Conservation (phyloP, 306 rosid genomes). For the Cicer yamashitae region DNA sequence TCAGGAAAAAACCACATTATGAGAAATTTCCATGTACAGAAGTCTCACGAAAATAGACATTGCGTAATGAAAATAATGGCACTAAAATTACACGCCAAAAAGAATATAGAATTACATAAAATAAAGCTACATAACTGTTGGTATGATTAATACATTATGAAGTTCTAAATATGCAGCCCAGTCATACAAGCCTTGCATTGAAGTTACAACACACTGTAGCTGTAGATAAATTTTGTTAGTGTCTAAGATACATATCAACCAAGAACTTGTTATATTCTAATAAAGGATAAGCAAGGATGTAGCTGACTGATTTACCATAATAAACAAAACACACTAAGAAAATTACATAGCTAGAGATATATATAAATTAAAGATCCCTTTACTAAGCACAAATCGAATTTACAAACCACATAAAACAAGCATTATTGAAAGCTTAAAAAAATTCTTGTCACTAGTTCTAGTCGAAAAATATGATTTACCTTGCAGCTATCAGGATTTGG, state of each 20-base stretch:
- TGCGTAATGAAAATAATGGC: constrained; percentile 4
- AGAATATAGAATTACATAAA: not conserved
- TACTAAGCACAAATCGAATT: constrained; percentile 21
- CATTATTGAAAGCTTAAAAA: constrained; percentile 10
- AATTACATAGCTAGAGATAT: not conserved
- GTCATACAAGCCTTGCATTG: not conserved
- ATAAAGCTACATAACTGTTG: not conserved
- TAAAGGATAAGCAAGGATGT: constrained; percentile 6
- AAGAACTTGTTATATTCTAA: constrained; percentile 2
- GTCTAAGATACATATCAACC: not conserved
- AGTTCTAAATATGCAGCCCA: not conserved
- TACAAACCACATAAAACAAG: constrained; percentile 8
- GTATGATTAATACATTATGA: not conserved
- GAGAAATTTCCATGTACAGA: not conserved
- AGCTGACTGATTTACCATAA: constrained; percentile 14
- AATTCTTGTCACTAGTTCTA: constrained; percentile 7
- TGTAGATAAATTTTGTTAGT: not conserved
- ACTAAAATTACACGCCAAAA: not conserved
- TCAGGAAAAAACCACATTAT: not conserved
- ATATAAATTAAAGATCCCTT: not conserved
- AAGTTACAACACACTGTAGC: not conserved
- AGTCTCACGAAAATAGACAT: not conserved
- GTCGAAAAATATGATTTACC: constrained; percentile 56
- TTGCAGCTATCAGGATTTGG: constrained; percentile 85
- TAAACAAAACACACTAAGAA: not conserved